These are phyloP conservation scores for Corylus heterophylla DNA, from an alignment of 306 rosid genomes.

Conservation along the genomic window DNA sequence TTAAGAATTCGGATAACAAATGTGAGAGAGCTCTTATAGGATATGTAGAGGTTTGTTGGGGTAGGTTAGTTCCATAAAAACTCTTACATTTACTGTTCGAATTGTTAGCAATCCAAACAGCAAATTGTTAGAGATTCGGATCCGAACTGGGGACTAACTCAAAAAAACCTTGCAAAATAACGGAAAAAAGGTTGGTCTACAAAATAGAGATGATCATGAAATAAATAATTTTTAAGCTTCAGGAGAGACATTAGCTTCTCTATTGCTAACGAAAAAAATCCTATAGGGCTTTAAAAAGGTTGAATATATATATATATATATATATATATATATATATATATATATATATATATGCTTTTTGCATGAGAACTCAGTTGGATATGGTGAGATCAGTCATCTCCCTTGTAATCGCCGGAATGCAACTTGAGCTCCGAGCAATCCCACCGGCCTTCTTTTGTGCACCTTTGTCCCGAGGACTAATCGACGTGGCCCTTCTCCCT, in stretches of 20 bases:
- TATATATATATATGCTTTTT: not conserved
- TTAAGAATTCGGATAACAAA: too few species aligned
- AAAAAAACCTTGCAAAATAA: not conserved
- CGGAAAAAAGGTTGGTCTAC: not conserved
- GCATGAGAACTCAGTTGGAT: slow-evolving; percentile 20
- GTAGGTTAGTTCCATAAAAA: too few species aligned
- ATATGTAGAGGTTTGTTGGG: too few species aligned
- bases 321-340: not conserved
- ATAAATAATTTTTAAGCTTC: not conserved
- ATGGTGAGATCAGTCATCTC: slow-evolving; percentile 57
- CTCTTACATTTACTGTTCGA: too few species aligned
- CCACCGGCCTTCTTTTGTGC: slow-evolving; percentile 48
- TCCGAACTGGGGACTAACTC: not conserved
- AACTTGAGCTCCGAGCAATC: slow-evolving; percentile 82
- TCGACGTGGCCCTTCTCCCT: slow-evolving; percentile 75
- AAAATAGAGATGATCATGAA: not conserved
- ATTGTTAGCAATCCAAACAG: too few species aligned
- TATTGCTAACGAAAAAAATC: not conserved
- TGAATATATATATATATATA: not conserved
- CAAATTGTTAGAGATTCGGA: not conserved
- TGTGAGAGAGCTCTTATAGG: not conserved
- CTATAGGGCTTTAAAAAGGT: not conserved
- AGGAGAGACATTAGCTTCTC: not conserved
- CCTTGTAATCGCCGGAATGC: slow-evolving; percentile 81
- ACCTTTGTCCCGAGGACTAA: slow-evolving; percentile 73